Evolutionary conservation across 148 eudicot genomes (phyloP).

Genomic region (Nyssa sinensis): DNA sequence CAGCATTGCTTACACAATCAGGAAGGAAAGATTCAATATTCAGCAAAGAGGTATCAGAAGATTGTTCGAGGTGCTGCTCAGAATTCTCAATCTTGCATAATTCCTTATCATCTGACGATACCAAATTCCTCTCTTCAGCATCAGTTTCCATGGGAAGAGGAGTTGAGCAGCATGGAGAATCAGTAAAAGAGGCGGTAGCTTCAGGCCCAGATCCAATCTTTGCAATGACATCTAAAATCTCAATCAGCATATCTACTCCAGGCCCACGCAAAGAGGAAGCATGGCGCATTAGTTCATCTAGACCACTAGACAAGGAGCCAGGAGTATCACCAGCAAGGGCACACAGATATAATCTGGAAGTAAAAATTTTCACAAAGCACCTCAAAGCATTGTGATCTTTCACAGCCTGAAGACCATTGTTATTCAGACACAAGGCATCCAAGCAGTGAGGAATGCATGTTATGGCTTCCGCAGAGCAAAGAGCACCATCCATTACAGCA

Average conservation of each 20-base stretch:
- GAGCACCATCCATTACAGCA: conserved; percentile 87
- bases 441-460: conserved; percentile 96
- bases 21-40: conserved; percentile 75
- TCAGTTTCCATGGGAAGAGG: conserved; percentile 93
- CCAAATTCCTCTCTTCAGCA: conserved; percentile 43
- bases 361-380: conserved; percentile 95
- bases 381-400: conserved; percentile 86
- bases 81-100: conserved; percentile 35
- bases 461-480: conserved; percentile 93
- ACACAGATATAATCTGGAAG: conserved; percentile 74
- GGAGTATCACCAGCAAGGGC: conserved; percentile 83
- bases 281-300: conserved; percentile 99
- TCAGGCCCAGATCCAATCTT: conserved; percentile 71
- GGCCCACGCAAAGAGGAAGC: conserved; percentile 78
- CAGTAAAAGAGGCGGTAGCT: conserved; percentile 41
- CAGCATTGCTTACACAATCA: conserved; percentile 77
- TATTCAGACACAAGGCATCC: conserved; percentile 93
- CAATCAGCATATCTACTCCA: conserved; percentile 93
- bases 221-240: conserved; percentile 61
- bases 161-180: conserved; percentile 39
- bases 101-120: conserved; percentile 37
- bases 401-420: conserved; percentile 88
- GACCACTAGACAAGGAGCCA: conserved; percentile 79
- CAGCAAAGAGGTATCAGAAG: conserved; percentile 44
- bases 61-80: conserved; percentile 46